These are phyloP conservation scores for Rhizoclosmatium hyalinum DNA, from an alignment of 371 early-diverging fungal species.

Conservation along the genomic window DNA sequence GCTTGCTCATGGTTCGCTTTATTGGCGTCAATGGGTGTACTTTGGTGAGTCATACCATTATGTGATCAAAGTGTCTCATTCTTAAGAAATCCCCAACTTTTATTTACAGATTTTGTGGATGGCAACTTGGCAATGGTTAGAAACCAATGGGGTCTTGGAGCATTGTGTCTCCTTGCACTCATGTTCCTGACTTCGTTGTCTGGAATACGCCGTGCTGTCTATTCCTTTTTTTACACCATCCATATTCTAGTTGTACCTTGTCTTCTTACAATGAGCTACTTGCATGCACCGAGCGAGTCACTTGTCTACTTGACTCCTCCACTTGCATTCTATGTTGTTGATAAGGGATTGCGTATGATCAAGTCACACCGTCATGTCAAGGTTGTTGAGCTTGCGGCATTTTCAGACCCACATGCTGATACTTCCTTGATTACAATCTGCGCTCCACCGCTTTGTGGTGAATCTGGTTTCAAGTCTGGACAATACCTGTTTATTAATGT, in stretches of 20 bases:
- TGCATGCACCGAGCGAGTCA: constrained; percentile 11
- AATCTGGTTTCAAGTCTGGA: constrained; percentile 3
- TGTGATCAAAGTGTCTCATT: not conserved
- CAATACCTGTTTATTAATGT: constrained; percentile 17
- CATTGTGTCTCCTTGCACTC: not conserved
- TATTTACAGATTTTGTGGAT: not conserved
- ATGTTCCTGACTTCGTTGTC: constrained; percentile 20
- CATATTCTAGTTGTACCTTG: constrained; percentile 8
- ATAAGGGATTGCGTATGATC: constrained; percentile 13
- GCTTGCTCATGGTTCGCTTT: not conserved
- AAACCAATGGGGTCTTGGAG: constrained; percentile 18
- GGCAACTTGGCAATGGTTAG: not conserved
- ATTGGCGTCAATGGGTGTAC: constrained; percentile 9
- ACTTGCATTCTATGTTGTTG: constrained; percentile 20
- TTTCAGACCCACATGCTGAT: not conserved
- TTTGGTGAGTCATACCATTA: not conserved
- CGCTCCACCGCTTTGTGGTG: constrained; percentile 15
- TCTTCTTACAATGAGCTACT: constrained; percentile 4
- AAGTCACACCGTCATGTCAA: constrained; percentile 1
- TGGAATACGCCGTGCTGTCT: constrained; percentile 4
- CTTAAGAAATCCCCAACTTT: not conserved
- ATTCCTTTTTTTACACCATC: constrained; percentile 10
- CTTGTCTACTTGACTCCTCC: constrained; percentile 5
- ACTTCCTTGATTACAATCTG: constrained; percentile 18
- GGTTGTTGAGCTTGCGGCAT: constrained; percentile 7